Percentiles rank a stretch among this genome's conserved stretches.
Evolutionary conservation across 176 grass and related monocot genomes (phyloP).

Genomic region (Ensete ventricosum): DNA sequence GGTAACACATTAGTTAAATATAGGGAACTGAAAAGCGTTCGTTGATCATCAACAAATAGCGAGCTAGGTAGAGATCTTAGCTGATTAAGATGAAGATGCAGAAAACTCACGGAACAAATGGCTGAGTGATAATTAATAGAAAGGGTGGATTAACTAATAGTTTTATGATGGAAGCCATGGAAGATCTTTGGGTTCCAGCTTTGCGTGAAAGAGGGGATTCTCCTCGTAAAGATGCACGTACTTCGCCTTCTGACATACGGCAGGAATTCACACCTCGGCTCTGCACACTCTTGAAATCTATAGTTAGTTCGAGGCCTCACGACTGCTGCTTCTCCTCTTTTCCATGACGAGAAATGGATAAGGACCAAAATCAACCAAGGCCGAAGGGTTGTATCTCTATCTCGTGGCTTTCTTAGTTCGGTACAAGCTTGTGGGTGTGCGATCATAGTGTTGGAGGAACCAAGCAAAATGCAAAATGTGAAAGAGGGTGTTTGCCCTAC

Average conservation of each 20-base stretch:
- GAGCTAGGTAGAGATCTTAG: neutral
- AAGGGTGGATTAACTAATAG: constrained; percentile 7
- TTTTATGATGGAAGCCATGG: neutral
- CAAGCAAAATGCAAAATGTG: neutral
- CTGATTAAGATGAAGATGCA: too few relatives aligned
- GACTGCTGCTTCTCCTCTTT: constrained; percentile 16
- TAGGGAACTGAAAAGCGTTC: neutral
- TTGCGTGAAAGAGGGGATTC: constrained; percentile 75
- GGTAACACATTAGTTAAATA: neutral
- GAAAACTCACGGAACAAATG: too few relatives aligned
- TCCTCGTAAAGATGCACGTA: constrained; percentile 42
- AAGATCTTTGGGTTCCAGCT: constrained; percentile 51
- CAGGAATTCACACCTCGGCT: constrained; percentile 55
- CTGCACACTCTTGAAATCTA: constrained; percentile 35
- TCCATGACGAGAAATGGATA: constrained; percentile 41
- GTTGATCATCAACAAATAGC: neutral
- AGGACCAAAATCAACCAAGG: constrained; percentile 20
- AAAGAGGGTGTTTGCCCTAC: constrained; percentile 23
- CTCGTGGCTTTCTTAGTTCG: constrained; percentile 29
- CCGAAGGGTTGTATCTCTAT: neutral
- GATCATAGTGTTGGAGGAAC: neutral
- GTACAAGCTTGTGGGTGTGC: constrained; percentile 4
- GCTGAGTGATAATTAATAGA: too few relatives aligned
- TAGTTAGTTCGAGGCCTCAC: constrained; percentile 24
- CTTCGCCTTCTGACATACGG: constrained; percentile 88